Conservation (phyloP, 352 stramenopile species). For the Globisporangium recalcitrans region DNA sequence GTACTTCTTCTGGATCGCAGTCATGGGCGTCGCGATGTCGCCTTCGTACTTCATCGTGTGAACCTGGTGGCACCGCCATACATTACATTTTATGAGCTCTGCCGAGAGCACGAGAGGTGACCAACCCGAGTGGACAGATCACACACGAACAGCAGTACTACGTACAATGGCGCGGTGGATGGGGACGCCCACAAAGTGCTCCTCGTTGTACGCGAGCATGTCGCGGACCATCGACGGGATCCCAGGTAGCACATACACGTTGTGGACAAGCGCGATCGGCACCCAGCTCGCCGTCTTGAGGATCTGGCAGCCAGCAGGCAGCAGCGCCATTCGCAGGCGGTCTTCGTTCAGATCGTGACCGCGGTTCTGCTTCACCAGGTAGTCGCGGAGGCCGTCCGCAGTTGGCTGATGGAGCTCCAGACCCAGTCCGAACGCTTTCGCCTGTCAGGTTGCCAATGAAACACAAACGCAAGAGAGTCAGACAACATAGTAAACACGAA, state of each 20-base stretch:
- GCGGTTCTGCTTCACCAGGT: conserved; percentile 30
- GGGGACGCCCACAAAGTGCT: conserved; percentile 70
- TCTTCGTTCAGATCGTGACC: conserved; percentile 56
- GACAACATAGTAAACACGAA: too few species aligned
- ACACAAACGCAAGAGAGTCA: neutral
- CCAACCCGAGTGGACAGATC: neutral
- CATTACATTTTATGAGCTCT: too few species aligned
- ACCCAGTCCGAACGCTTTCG: conserved; percentile 62
- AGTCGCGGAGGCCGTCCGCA: conserved; percentile 43
- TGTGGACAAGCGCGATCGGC: conserved; percentile 69
- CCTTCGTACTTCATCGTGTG: conserved; percentile 66
- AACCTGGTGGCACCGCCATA: conserved; percentile 30
- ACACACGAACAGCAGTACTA: conserved; percentile 13
- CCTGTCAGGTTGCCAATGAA: conserved; percentile 24
- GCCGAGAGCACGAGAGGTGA: too few species aligned
- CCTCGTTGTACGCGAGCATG: conserved; percentile 78
- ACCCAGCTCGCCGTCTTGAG: conserved; percentile 61
- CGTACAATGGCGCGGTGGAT: conserved; percentile 75
- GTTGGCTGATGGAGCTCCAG: conserved; percentile 69
- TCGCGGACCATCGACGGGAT: conserved; percentile 78
- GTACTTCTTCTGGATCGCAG: conserved; percentile 57
- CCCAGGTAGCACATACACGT: conserved; percentile 81
- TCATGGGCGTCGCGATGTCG: conserved; percentile 57
- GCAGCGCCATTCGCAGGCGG: conserved; percentile 64
- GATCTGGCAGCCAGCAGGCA: conserved; percentile 53